A percentile compares a stretch with the other conserved stretches of the same genome.
These are phyloP conservation scores for Pichia sp. DNA, from an alignment of 1,139 yeast genomes.

Conservation along the genomic window DNA sequence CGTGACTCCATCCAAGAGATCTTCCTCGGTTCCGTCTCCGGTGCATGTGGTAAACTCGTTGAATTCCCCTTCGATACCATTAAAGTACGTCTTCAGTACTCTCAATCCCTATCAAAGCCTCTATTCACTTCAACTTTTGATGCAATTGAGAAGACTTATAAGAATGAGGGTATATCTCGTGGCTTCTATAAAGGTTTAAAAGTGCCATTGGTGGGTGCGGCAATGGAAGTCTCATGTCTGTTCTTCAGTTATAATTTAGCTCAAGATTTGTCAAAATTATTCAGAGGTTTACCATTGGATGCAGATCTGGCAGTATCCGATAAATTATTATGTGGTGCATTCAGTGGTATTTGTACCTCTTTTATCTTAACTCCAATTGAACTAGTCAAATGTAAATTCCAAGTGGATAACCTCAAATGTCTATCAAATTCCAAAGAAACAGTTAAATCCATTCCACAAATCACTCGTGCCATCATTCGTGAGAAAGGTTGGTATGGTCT, in stretches of 20 bases:
- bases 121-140: slow-evolving; percentile 45
- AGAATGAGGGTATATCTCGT: slow-evolving; percentile 53
- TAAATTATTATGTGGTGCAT: slow-evolving; percentile 57
- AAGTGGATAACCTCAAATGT: slow-evolving; percentile 51
- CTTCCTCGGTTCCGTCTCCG: slow-evolving; percentile 49
- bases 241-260: slow-evolving; percentile 56
- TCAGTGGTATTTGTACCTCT: slow-evolving; percentile 79
- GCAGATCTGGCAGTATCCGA: slow-evolving; percentile 17
- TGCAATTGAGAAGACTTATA: slow-evolving; percentile 55
- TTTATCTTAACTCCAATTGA: slow-evolving; percentile 87
- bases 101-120: slow-evolving; percentile 46
- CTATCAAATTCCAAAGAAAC: slow-evolving; percentile 12
- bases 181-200: slow-evolving; percentile 64
- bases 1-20: slow-evolving; percentile 24
- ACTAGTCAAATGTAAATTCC: slow-evolving; percentile 79
- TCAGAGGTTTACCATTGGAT: slow-evolving; percentile 12
- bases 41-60: slow-evolving; percentile 74
- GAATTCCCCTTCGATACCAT: slow-evolving; percentile 93
- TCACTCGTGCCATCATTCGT: slow-evolving; percentile 38
- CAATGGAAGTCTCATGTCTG: slow-evolving; percentile 72
- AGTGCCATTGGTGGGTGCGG: slow-evolving; percentile 83
- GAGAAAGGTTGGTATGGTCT: slow-evolving; percentile 54
- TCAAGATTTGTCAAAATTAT: slow-evolving; percentile 27
- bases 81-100: slow-evolving; percentile 74
- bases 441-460: slow-evolving; percentile 15